Base-by-base conservation (phyloP, 129 eudicot genomes). In the Chrysanthemum makinoi region DNA sequence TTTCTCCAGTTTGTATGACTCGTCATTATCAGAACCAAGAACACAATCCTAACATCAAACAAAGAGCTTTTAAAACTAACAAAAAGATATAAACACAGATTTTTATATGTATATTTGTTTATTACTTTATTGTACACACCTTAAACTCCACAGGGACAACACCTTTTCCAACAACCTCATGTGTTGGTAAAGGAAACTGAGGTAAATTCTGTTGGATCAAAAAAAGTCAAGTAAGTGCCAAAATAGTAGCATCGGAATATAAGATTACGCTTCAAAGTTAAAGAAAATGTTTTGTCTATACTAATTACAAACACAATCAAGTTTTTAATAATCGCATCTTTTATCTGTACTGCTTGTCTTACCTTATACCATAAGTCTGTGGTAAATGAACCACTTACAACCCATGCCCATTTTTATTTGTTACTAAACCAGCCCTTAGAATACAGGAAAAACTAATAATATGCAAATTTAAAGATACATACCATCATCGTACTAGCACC, bases 131-230 rank as follows among this genome's bases (percentile, higher is more conserved):
- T 28, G 47, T 52, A 16, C 66, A 3, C 28, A 87, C 95, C 95
- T 87, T 82, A 54, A 76, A 90, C 55, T 87, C 91, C 51, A 19
- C 50, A 0, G 86, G 79, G 24, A 82, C 77, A 47, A 79, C 84
- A 16, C 91, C 95, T 69, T 67, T 80, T 5, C 81, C 86, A 35
- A 79, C 70, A 67, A 85, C 85, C 59, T 81, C 74, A 48, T 90
- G 97, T 15, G 95, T 90, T 1, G 97, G 95, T 62, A 90, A 65
- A 8, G 97, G 95, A 48, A 72, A 90, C 28, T 81, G 84, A 9
- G 97, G 97, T 70, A 90, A 80, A 63, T 14, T 81, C 97, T 90
- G 86, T 50, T 69, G 55, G 9, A 62, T 53, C 14, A 72, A 69
- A 20, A 56, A 60, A 0, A 15, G 67, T 64, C 22, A 44, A 19